A percentile compares a stretch with the other conserved stretches of the same genome.
Conservation (phyloP, 2,329 filamentous ascomycete genomes). For the Onygenales sp. region DNA sequence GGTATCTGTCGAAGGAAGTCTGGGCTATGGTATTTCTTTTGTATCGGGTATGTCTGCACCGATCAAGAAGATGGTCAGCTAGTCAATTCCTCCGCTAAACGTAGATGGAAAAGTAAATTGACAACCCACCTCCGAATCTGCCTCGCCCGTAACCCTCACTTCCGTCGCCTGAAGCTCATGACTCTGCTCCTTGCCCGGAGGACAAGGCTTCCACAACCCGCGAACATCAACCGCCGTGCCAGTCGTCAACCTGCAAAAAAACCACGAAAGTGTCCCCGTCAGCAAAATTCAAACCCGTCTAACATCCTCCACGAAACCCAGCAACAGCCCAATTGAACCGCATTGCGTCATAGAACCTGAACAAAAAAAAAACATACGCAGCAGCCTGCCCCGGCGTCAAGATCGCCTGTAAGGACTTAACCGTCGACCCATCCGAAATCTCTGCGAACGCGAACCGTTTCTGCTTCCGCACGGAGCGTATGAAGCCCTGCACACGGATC, state of each 20-base stretch:
- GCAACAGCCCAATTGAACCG: not conserved
- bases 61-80: constrained; percentile 1
- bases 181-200: constrained; percentile 55
- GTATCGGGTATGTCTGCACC: constrained; percentile 72
- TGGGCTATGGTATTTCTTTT: constrained; percentile 88
- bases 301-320: not conserved
- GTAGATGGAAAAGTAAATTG: not conserved
- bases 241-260: constrained; percentile 58
- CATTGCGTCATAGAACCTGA: too few species aligned
- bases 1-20: constrained; percentile 84
- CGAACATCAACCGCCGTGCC: constrained; percentile 70
- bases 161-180: constrained; percentile 70
- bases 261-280: constrained; percentile 12
- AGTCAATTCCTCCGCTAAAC: not conserved
- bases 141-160: constrained; percentile 63
- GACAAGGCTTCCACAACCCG: constrained; percentile 67
- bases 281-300: not conserved
- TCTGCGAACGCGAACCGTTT: constrained; percentile 76
- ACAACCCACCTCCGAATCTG: constrained; percentile 65
- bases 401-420: constrained; percentile 70
- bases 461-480: constrained; percentile 77
- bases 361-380: constrained; percentile 46
- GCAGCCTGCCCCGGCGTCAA: constrained; percentile 61
- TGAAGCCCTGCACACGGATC: constrained; percentile 63
- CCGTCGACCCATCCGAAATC: constrained; percentile 77